Base-by-base conservation (phyloP, 1,139 yeast genomes). In the Candida sanyaensis region DNA sequence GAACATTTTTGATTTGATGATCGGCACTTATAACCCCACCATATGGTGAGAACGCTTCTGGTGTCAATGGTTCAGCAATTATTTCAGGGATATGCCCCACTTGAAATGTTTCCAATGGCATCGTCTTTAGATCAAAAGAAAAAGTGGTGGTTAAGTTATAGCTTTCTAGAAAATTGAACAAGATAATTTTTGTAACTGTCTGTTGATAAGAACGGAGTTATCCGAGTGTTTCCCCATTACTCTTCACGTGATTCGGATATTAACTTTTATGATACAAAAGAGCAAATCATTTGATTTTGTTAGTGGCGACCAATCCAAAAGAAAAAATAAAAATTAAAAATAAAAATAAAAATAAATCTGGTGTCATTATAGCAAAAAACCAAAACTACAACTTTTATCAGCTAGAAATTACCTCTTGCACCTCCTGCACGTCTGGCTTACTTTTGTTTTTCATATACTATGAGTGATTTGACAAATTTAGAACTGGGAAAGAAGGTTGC, bases 21-120 rank as follows among this genome's bases (percentile, higher is more conserved):
- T 75, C 77, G 4, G 77, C 79, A 56, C 78, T 71, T 28, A 75
- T 66, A 2, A 75, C 78, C 0, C 78, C 79, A 2, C 80, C 80
- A 52, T 61, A 75, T 0, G 71, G 69, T 3, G 69, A 69, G 58
- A 75, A 75, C 10, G 63, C 58, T 45, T 71, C 73, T 0, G 80
- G 79, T 1, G 78, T 73, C 24, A 75, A 60, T 3, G 73, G 70
- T 34, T 61, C 63, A 0, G 62, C 83, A 56, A 46, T 65, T 50
- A 59, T 69, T 61, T 33, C 71, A 48, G 51, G 64, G 38, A 42
- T 45, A 0, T 51, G 47, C 1, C 62, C 50, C 0, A 67, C 65
- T 23, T 69, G 63, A 50, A 68, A 77, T 0, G 80, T 75, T 50
- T 73, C 58, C 11, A 78, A 62, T 3, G 65, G 73, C 81, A 77